A percentile compares a stretch with the other conserved stretches of the same genome.
These are phyloP conservation scores for Megacollybia marginata DNA, from an alignment of 768 basidiomycete species.

Conservation along the genomic window DNA sequence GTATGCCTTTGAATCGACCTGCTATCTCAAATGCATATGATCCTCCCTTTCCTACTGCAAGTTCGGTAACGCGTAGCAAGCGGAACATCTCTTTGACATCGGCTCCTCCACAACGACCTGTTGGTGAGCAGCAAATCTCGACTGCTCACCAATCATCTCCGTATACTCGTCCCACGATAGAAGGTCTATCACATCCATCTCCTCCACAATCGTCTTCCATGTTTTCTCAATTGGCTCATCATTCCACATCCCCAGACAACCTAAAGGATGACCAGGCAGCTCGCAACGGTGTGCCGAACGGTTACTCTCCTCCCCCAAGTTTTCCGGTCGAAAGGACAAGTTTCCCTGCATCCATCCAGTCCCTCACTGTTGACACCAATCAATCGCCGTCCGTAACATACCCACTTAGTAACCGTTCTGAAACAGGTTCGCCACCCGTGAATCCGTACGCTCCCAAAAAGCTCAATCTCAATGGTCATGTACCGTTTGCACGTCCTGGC, in stretches of 20 bases:
- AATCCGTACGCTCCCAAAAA: constrained; percentile 1
- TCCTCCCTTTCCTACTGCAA: constrained; percentile 58
- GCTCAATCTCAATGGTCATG: constrained; percentile 4
- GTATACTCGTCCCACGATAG: too few relatives aligned
- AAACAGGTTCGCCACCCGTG: constrained; percentile 1
- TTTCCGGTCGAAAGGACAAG: constrained; percentile 19
- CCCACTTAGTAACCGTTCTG: too few relatives aligned
- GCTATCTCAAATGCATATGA: constrained; percentile 70
- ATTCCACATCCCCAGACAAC: not conserved
- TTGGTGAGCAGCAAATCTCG: too few relatives aligned
- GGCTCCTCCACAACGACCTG: not conserved
- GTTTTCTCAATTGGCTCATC: not conserved
- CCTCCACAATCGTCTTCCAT: too few relatives aligned
- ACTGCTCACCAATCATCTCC: too few relatives aligned
- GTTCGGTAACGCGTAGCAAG: constrained; percentile 20
- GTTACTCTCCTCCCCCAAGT: not conserved
- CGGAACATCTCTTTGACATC: constrained; percentile 13
- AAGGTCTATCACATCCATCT: too few relatives aligned
- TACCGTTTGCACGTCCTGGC: not conserved
- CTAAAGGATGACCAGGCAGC: not conserved
- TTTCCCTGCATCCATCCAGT: constrained; percentile 18
- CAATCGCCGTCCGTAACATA: too few relatives aligned
- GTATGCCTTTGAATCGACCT: constrained; percentile 47
- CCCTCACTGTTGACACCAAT: not conserved
- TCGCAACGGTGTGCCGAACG: not conserved